Percentiles rank a stretch among this genome's conserved stretches.
Evolutionary conservation across 345 rosid genomes (phyloP).

Genomic region (Pugionium cornutum): DNA sequence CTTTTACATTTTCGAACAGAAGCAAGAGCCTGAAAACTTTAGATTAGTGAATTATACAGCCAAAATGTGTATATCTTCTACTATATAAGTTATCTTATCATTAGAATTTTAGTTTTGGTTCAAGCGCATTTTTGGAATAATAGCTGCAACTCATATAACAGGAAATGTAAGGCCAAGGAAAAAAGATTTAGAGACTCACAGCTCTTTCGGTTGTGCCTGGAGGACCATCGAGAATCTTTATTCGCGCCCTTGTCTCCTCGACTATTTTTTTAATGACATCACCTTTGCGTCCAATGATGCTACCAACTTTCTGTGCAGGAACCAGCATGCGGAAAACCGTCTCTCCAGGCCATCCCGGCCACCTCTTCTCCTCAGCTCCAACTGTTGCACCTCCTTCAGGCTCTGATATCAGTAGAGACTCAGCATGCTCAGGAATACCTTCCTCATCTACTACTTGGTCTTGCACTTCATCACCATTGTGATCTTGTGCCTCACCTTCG

Average conservation of each 20-base stretch:
- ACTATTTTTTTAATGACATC: slow-evolving; percentile 95
- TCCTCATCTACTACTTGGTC: slow-evolving; percentile 39
- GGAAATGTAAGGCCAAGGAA: slow-evolving; percentile 20
- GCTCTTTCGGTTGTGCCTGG: slow-evolving; percentile 99
- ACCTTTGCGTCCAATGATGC: slow-evolving; percentile 97
- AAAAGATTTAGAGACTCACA: slow-evolving; percentile 57
- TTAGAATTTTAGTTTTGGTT: slow-evolving; percentile 8
- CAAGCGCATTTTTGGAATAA: slow-evolving; percentile 17
- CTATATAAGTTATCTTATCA: slow-evolving; percentile 14
- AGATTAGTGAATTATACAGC: slow-evolving; percentile 1
- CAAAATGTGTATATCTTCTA: slow-evolving; percentile 9
- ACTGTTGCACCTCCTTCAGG: slow-evolving; percentile 41
- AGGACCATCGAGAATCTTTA: slow-evolving; percentile 98
- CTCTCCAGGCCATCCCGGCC: slow-evolving; percentile 99
- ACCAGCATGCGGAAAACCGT: slow-evolving; percentile 96
- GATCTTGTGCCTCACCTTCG: slow-evolving; percentile 31
- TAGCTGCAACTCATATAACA: slow-evolving; percentile 23
- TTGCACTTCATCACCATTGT: slow-evolving; percentile 34
- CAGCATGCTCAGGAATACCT: slow-evolving; percentile 40
- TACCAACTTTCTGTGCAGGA: slow-evolving; percentile 96
- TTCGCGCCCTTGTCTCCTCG: slow-evolving; percentile 97
- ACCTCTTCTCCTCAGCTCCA: slow-evolving; percentile 73
- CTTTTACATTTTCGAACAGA: slow-evolving; percentile 8
- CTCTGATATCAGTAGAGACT: slow-evolving; percentile 41
- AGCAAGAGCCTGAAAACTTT: slow-evolving; percentile 9